Evolutionary conservation across 1,284 basidiomycete species (phyloP).

Genomic region (Abortiporus biennis): DNA sequence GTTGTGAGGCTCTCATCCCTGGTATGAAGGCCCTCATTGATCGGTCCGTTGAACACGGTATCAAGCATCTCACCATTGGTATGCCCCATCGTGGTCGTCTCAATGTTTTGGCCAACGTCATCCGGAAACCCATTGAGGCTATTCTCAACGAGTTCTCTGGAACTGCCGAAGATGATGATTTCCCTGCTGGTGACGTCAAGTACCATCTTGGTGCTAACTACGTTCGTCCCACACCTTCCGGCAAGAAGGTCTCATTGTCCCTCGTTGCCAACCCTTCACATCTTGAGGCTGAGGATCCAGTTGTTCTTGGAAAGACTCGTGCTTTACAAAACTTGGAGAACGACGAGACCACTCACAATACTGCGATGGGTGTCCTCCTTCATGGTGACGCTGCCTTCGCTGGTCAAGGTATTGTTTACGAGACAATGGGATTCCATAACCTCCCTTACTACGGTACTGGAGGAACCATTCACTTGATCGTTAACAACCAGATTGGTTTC

Average conservation of each 20-base stretch:
- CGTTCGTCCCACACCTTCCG: constrained; percentile 94
- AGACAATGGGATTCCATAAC: constrained; percentile 99
- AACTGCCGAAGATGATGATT: constrained; percentile 60
- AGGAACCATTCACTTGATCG: constrained; percentile 96
- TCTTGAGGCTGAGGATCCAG: constrained; percentile 94
- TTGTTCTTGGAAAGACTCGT: constrained; percentile 96
- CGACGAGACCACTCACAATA: constrained; percentile 71
- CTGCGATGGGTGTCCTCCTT: constrained; percentile 91
- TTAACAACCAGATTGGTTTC: constrained; percentile 99
- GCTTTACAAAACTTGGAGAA: constrained; percentile 95
- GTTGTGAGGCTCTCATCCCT: constrained; percentile 95
- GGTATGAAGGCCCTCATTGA: constrained; percentile 99
- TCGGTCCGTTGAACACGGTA: constrained; percentile 93
- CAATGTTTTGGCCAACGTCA: constrained; percentile 97
- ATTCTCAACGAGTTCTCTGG: constrained; percentile 98
- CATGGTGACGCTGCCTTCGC: constrained; percentile 99
- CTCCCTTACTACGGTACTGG: constrained; percentile 95
- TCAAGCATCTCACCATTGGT: constrained; percentile 95
- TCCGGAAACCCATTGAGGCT: constrained; percentile 96
- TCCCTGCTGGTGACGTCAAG: constrained; percentile 96
- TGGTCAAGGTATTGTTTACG: constrained; percentile 98
- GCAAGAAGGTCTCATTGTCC: constrained; percentile 96
- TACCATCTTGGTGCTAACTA: constrained; percentile 99
- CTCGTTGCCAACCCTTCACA: constrained; percentile 99
- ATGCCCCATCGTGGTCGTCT: constrained; percentile 99